A percentile compares a stretch with the other conserved stretches of the same genome.
Conservation (phyloP, 345 rosid species). For the Populus tremula region DNA sequence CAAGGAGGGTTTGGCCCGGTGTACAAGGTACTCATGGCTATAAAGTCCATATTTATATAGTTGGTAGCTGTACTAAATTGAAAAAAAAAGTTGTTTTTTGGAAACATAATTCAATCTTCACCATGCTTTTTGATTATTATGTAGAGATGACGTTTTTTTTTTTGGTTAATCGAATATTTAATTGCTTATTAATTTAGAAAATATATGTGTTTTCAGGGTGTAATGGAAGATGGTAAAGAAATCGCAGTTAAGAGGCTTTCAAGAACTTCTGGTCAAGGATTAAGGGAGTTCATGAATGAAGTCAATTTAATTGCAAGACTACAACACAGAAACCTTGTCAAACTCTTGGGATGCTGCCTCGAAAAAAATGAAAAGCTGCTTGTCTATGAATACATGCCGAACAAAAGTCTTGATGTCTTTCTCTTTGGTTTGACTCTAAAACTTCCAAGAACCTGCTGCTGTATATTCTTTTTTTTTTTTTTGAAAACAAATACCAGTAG, state of each 20-base stretch:
- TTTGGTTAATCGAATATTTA: too few relatives aligned
- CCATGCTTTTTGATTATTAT: neutral
- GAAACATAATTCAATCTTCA: neutral
- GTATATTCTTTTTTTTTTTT: too few relatives aligned
- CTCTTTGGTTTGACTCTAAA: neutral
- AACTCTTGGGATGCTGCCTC: conserved; percentile 22
- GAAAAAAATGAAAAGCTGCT: conserved; percentile 20
- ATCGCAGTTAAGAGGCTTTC: conserved; percentile 34
- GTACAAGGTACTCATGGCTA: conserved; percentile 32
- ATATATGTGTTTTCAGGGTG: conserved; percentile 8
- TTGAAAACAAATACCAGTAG: too few relatives aligned
- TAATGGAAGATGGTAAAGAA: conserved; percentile 20
- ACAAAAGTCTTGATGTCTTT: conserved; percentile 25
- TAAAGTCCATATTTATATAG: too few relatives aligned
- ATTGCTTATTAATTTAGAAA: neutral
- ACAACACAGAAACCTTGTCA: conserved; percentile 29
- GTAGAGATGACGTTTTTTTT: neutral
- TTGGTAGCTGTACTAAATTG: neutral
- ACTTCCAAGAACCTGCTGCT: neutral
- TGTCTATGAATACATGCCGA: conserved; percentile 22
- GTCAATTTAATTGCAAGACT: conserved; percentile 20
- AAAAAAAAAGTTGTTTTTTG: neutral
- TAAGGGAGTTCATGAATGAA: conserved; percentile 25
- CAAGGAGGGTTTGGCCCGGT: conserved; percentile 53
- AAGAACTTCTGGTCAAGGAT: conserved; percentile 26